These are phyloP conservation scores for Trichoderma orchidacearum DNA, from an alignment of 495 filamentous ascomycete genomes.

Conservation along the genomic window DNA sequence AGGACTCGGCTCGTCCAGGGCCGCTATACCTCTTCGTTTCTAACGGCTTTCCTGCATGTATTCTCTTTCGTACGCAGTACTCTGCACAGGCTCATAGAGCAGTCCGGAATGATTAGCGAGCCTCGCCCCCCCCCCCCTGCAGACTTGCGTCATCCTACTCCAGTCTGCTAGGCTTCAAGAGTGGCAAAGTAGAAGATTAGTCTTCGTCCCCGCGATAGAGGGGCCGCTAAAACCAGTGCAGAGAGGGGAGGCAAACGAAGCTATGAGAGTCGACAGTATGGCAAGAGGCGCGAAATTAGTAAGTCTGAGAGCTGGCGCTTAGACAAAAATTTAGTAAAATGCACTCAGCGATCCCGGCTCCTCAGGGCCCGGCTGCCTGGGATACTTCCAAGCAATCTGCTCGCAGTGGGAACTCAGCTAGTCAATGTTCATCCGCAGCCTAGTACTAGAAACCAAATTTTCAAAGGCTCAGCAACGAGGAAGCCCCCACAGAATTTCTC, in stretches of 20 bases:
- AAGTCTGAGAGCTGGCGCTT: no score
- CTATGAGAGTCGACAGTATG: no score
- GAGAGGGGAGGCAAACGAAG: no score
- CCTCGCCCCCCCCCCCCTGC: neutral
- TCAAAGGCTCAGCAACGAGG: neutral
- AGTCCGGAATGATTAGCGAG: neutral
- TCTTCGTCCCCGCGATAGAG: neutral
- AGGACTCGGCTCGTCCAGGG: neutral
- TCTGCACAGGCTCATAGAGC: neutral
- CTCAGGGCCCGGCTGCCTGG: neutral
- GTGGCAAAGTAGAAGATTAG: neutral
- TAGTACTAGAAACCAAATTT: no score
- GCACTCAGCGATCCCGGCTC: no score
- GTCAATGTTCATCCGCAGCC: neutral
- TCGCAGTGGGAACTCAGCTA: neutral
- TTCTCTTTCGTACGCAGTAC: neutral
- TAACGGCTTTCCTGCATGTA: no score
- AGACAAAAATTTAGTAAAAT: no score
- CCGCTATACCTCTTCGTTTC: no score
- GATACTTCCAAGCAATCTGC: neutral
- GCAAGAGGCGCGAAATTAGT: no score
- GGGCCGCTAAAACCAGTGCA: neutral
- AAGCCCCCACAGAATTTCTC: neutral
- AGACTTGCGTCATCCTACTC: neutral
- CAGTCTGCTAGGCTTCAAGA: neutral